A percentile compares a stretch with the other conserved stretches of the same genome.
phyloP scores from a whole-genome alignment of 129 eudicot species.

The Chrysanthemum makinoi region DNA sequence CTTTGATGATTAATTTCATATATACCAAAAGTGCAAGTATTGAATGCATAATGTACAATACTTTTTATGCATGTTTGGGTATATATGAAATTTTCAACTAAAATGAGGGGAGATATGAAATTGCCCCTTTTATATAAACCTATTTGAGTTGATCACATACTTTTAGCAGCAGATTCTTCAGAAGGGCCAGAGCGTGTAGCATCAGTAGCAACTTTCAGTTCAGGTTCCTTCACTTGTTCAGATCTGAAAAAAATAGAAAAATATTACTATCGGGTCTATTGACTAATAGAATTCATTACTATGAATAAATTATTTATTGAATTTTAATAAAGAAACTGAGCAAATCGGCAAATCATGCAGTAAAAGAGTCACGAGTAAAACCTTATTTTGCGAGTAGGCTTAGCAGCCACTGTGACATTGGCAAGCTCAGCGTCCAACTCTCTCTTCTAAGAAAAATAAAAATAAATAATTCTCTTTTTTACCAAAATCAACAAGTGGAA shows the following conservation, averaged over 20 bases:
- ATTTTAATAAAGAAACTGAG: neutral
- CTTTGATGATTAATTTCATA: no score
- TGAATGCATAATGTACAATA: no score
- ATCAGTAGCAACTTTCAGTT: no score
- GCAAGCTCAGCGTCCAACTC: slow-evolving; percentile 96
- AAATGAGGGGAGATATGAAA: no score
- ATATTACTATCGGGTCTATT: neutral
- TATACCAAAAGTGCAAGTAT: no score
- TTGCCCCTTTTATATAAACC: neutral
- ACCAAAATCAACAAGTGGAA: no score
- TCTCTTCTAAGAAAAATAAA: slow-evolving; percentile 57
- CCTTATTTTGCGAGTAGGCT: slow-evolving; percentile 96
- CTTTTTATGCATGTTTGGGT: no score
- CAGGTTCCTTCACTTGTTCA: slow-evolving; percentile 41
- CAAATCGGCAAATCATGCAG: neutral
- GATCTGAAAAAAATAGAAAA: slow-evolving; percentile 46
- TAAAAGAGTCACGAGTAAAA: slow-evolving; percentile 1
- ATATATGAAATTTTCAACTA: no score
- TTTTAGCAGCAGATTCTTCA: slow-evolving; percentile 44
- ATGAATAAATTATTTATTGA: no score
- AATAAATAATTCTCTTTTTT: no score
- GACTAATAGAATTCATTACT: no score
- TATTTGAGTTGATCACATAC: slow-evolving; percentile 40
- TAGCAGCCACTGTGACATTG: slow-evolving; percentile 80
- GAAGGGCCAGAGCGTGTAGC: no score